Base-by-base conservation (phyloP, 2,329 filamentous ascomycete genomes). In the Ophiobolus disseminans region DNA sequence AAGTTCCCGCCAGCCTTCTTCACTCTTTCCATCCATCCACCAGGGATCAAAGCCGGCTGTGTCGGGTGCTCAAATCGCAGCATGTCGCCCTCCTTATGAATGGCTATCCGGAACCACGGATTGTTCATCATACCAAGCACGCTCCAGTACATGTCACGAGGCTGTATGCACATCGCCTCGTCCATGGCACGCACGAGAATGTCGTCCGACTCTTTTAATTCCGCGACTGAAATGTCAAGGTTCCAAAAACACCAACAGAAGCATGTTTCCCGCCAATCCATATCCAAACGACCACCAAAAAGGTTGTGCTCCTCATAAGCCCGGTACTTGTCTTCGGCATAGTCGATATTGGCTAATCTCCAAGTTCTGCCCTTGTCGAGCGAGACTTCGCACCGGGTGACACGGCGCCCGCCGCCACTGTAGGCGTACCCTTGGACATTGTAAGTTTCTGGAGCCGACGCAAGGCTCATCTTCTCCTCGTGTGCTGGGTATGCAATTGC, bases 101-200 rank as follows among this genome's bases (percentile, higher is more conserved):
- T 88, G 2, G 86, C 84, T 1, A 97, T 82, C 4, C 92, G 82
- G 71, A 88, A 97, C 92, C 92, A 97, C 0, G 90, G 89, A 62
- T 96, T 96, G 74, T 96, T 96, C 92, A 97, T 96, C 92, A 97
- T 97, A 0, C 92, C 91, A 30, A 96, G 76, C 2, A 96, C 91
- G 51, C 86, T 91, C 92, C 92, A 97, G 75, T 96, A 96, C 90
- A 96, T 94, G 64, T 97, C 92, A 53, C 90, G 82, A 4, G 92
- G 92, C 69, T 96, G 91, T 0, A 90, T 78, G 72, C 89, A 90
- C 84, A 96, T 87, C 45, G 87, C 83, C 57, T 96, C 92, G 60
- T 97, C 92, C 91, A 96, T 96, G 4, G 87, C 88, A 35, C 92
- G 82, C 4, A 96, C 86, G 65, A 95, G 81, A 28, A 97, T 84